Conservation (phyloP, 352 stramenopile genomes). For the Phytophthora melonis region DNA sequence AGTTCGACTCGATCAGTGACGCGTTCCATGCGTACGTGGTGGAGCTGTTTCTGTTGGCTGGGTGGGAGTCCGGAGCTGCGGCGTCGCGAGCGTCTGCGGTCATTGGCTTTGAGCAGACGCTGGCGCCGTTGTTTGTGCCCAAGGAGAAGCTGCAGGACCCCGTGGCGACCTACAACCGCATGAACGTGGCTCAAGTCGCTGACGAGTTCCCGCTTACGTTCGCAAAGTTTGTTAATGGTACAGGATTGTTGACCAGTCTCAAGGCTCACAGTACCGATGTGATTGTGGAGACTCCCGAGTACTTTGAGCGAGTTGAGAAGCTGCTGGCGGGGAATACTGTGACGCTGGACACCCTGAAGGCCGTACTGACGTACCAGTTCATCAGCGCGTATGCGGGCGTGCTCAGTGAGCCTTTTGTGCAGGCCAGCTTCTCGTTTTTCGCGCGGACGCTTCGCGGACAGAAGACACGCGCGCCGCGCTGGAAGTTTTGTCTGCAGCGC, state of each 20-base stretch:
- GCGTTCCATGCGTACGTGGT: constrained; percentile 85
- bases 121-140: constrained; percentile 88
- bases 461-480: constrained; percentile 85
- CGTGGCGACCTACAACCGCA: constrained; percentile 91
- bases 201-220: constrained; percentile 67
- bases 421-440: constrained; percentile 93
- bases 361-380: constrained; percentile 66
- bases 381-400: constrained; percentile 46
- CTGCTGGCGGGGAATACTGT: constrained; percentile 49
- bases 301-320: constrained; percentile 62
- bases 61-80: constrained; percentile 40
- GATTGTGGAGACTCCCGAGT: constrained; percentile 69
- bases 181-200: constrained; percentile 67
- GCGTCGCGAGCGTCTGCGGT: constrained; percentile 61
- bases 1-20: constrained; percentile 78
- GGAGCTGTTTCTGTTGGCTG: constrained; percentile 77
- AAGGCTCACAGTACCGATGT: constrained; percentile 48
- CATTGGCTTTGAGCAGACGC: constrained; percentile 83
- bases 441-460: constrained; percentile 80
- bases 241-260: constrained; percentile 41
- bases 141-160: constrained; percentile 92
- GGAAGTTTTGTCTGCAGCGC: constrained; percentile 88
- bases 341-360: constrained; percentile 56
- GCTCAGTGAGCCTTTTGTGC: constrained; percentile 81
- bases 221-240: constrained; percentile 60